Evolutionary conservation across 23 red algal genomes (phyloP), one percentile per base, ranked within the genome.

Genomic region (Gracilaria domingensis): DNA sequence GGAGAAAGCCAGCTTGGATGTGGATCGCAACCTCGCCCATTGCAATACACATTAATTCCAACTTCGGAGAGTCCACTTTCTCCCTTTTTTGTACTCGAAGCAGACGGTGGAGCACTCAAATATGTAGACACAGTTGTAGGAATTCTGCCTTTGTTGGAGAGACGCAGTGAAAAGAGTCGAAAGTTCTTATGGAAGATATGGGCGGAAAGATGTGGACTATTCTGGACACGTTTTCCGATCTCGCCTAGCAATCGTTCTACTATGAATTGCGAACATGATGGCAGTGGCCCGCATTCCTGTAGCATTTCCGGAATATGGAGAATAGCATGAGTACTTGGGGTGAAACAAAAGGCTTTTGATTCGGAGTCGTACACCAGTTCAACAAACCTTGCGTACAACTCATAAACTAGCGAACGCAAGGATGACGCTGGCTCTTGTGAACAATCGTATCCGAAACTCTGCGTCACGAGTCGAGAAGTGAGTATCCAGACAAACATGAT

Each of bases 141-240:
- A 1, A 55, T 2, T 67, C 62, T 33, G 1, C 62, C 24, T 28
- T 7, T 36, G 62, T 67, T 67, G 13, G 62, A 11, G 1, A 49
- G 4, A 14, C 39, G 4, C 36, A 78, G 23, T 13, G 73, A 8
- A 49, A 78, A 78, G 1, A 78, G 18, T 29, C 9, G 4, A 12
- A 50, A 25, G n/a, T 78, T 47, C 39, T 78, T 78, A 38, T 78
- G 38, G 18, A 78, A 78, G 8, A 78, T 78, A 25, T 78, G 40
- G 3, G 73, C 3, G 3, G 38, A 29, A 24, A 54, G n/a, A 23
- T 49, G 4, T 12, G 39, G 4, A 17, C 34, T 12, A 1, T 12
- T 8, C 14, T 49, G 38, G 4, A 49, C 73, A 14, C 38, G 73
- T 50, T 12, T 12, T 4, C 73, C 73, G 29, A 54, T 50, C 38